A percentile compares a stretch with the other conserved stretches of the same genome.
Evolutionary conservation across 371 early-diverging fungal genomes (phyloP).

Genomic region (Thermomucor indicae-seudaticae): DNA sequence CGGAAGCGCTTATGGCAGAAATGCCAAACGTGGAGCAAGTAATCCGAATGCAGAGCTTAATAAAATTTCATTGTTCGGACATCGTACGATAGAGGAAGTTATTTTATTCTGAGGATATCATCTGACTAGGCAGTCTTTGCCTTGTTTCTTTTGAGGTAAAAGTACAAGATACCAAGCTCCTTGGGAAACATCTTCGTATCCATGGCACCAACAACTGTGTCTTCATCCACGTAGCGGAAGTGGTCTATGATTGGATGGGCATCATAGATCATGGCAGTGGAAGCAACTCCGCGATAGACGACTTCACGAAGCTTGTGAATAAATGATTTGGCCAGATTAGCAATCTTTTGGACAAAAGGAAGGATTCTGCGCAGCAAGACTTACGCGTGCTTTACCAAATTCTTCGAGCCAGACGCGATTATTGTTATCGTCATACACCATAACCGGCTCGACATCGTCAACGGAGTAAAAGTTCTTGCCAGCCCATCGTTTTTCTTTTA

Average conservation of each 20-base stretch:
- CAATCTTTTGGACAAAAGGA: too few relatives aligned
- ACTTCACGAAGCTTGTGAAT: slow-evolving; percentile 4
- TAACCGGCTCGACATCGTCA: slow-evolving; percentile 3
- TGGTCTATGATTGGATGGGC: slow-evolving; percentile 3
- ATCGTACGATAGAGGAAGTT: too few relatives aligned
- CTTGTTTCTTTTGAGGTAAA: slow-evolving; percentile 4
- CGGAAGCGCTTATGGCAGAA: too few relatives aligned
- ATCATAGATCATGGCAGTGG: slow-evolving; percentile 8
- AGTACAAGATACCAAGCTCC: slow-evolving; percentile 3
- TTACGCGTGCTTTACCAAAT: slow-evolving; percentile 4
- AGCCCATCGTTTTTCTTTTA: slow-evolving; percentile 3
- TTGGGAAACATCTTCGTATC: background rate
- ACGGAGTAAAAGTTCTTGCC: slow-evolving; percentile 3
- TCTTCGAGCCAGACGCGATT: slow-evolving; percentile 1
- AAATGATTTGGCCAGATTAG: background rate
- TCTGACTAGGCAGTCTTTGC: too few relatives aligned
- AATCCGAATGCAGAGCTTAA: too few relatives aligned
- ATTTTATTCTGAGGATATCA: too few relatives aligned
- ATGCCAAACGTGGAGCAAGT: too few relatives aligned
- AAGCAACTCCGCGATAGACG: slow-evolving; percentile 4
- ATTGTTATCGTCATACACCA: slow-evolving; percentile 1
- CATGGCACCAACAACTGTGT: slow-evolving; percentile 3
- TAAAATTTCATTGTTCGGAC: too few relatives aligned
- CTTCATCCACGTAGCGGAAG: slow-evolving; percentile 2
- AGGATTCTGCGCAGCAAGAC: too few relatives aligned